A percentile compares a stretch with the other conserved stretches of the same genome.
Evolutionary conservation across 2,329 filamentous ascomycete species (phyloP).

Genomic region (Gyromitra esculenta): DNA sequence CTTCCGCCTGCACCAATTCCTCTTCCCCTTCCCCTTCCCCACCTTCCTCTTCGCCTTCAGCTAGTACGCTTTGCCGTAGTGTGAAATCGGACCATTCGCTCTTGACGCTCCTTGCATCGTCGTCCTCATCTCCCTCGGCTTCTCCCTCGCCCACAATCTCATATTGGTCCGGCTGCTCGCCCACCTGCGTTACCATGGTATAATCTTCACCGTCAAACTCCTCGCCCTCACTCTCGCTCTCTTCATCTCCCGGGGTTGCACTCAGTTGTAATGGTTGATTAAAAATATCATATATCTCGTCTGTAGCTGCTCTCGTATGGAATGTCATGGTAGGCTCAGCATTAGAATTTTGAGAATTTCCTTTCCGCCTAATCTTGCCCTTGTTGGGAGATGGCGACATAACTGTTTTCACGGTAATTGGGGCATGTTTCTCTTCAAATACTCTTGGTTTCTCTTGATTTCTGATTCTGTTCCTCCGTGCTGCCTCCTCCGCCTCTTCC

Average conservation of each 20-base stretch:
- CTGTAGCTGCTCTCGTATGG: constrained; percentile 91
- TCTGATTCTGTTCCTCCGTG: constrained; percentile 20
- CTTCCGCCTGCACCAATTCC: constrained; percentile 1
- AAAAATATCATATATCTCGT: constrained; percentile 97
- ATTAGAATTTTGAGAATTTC: constrained; percentile 60
- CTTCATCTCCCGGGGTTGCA: constrained; percentile 64
- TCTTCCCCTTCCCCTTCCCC: constrained; percentile 61
- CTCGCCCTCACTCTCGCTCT: constrained; percentile 73
- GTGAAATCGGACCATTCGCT: constrained; percentile 93
- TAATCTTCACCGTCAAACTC: constrained; percentile 75
- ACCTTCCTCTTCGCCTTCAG: constrained; percentile 60
- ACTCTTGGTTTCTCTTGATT: constrained; percentile 36
- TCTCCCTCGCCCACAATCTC: constrained; percentile 63
- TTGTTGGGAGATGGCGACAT: constrained; percentile 54
- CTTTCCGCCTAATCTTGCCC: constrained; percentile 77
- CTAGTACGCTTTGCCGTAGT: constrained; percentile 59
- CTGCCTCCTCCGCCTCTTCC: constrained; percentile 64
- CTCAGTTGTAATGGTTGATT: constrained; percentile 76
- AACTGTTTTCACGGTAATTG: constrained; percentile 54
- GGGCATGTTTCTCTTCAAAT: constrained; percentile 48
- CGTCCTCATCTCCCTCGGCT: constrained; percentile 60
- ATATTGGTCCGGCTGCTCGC: constrained; percentile 76
- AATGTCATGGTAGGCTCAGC: constrained; percentile 97
- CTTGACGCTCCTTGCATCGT: constrained; percentile 68
- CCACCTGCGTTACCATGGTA: constrained; percentile 88